These are phyloP conservation scores for Lablab purpureus DNA, from an alignment of 306 rosid genomes.

Conservation along the genomic window DNA sequence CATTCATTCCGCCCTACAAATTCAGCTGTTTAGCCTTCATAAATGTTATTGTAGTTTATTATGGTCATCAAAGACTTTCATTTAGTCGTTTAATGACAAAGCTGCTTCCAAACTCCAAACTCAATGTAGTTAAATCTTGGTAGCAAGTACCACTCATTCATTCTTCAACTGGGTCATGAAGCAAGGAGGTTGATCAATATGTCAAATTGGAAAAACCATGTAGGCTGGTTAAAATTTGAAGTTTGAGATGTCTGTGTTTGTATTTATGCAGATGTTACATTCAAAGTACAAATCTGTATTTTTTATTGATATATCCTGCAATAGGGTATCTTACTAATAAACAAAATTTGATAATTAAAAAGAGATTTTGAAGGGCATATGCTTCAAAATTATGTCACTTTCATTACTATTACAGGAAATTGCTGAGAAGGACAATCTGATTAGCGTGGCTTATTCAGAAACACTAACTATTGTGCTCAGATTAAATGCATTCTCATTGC, in stretches of 20 bases:
- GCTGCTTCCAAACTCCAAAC: background rate
- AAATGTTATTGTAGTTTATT: background rate
- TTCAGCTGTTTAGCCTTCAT: background rate
- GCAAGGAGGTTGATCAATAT: background rate
- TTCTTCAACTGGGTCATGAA: background rate
- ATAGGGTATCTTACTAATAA: background rate
- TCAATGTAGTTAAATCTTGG: background rate
- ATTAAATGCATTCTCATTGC: background rate
- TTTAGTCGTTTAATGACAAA: background rate
- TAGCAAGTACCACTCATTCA: too few species aligned
- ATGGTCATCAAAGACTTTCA: background rate
- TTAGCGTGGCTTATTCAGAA: background rate
- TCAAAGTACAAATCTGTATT: background rate
- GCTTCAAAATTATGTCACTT: slow-evolving; percentile 33
- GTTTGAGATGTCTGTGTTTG: background rate
- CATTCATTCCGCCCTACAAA: background rate
- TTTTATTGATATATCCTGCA: background rate
- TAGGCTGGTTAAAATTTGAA: background rate
- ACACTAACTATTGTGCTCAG: slow-evolving; percentile 9
- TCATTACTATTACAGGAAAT: slow-evolving; percentile 33
- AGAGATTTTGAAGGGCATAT: background rate
- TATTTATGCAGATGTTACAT: background rate
- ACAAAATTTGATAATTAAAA: slow-evolving; percentile 17
- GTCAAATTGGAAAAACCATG: background rate
- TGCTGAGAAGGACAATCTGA: slow-evolving; percentile 15